Evolutionary conservation across 305 asterid species (phyloP).

Genomic region (Andrographis paniculata): DNA sequence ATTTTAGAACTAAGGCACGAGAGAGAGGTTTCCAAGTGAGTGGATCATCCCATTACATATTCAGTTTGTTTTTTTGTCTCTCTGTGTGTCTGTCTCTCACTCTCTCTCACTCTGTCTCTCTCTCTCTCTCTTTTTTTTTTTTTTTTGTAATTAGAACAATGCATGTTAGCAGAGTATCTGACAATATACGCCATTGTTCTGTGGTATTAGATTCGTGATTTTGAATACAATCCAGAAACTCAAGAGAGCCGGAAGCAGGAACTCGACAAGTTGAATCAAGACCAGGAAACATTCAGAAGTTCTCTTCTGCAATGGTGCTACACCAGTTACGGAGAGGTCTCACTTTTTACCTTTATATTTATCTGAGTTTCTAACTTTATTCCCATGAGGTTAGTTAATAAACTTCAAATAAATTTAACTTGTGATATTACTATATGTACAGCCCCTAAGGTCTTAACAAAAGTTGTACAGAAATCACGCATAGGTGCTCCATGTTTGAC

Average conservation of each 20-base stretch:
- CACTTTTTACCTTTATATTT: conserved; percentile 6
- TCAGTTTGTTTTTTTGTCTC: conserved; percentile 9
- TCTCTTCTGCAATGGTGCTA: conserved; percentile 92
- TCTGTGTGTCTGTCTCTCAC: background rate
- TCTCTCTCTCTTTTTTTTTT: background rate
- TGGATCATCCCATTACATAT: conserved; percentile 12
- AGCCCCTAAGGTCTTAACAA: too few relatives aligned
- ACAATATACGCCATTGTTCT: conserved; percentile 21
- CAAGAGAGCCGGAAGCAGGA: conserved; percentile 88
- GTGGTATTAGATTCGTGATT: conserved; percentile 65
- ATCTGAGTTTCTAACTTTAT: conserved; percentile 9
- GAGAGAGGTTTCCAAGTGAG: conserved; percentile 89
- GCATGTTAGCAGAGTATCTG: too few relatives aligned
- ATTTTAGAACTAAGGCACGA: conserved; percentile 80
- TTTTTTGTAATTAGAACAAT: too few relatives aligned
- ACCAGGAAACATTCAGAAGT: conserved; percentile 76
- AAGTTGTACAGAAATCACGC: too few relatives aligned
- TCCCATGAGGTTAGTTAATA: conserved; percentile 1
- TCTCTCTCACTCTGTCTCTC: background rate
- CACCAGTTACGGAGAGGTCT: conserved; percentile 95
- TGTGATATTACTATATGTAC: too few relatives aligned
- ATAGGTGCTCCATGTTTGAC: too few relatives aligned
- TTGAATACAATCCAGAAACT: conserved; percentile 77
- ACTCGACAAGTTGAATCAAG: conserved; percentile 73
- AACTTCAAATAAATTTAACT: background rate